Percentiles rank a stretch among this genome's conserved stretches.
phyloP scores from a whole-genome alignment of 2,329 filamentous ascomycete genomes.

The Fusarium protoensiforme region DNA sequence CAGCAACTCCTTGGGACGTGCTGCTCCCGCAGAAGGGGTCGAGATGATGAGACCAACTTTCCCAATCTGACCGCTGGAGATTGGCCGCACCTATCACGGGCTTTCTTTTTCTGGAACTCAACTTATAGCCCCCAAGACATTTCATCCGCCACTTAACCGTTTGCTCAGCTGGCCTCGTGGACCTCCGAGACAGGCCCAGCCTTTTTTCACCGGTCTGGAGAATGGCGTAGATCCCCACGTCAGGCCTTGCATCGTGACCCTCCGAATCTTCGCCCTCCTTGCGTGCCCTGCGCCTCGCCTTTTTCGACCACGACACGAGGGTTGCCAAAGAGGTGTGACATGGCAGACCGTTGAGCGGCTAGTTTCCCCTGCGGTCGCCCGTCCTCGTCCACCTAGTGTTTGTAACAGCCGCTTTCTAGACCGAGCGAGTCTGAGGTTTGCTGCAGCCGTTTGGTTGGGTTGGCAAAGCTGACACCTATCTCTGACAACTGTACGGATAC shows the following conservation, averaged over 20 bases:
- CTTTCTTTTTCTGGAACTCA: neutral
- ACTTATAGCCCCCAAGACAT: conserved; percentile 2
- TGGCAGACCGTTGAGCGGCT: neutral
- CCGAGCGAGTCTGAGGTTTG: neutral
- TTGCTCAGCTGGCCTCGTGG: conserved; percentile 32
- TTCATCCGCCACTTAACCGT: conserved; percentile 13
- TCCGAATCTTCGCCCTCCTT: conserved; percentile 8
- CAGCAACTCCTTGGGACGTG: neutral
- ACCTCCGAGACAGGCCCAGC: conserved; percentile 28
- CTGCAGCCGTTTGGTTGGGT: neutral
- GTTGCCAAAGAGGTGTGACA: conserved; percentile 16
- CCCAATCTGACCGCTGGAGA: conserved; percentile 23
- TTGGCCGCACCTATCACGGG: conserved; percentile 30
- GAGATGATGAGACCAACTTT: conserved; percentile 19
- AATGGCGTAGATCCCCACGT: conserved; percentile 35
- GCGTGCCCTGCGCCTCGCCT: conserved; percentile 26
- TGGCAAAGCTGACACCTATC: neutral
- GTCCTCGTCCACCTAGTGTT: conserved; percentile 4
- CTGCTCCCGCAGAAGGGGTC: conserved; percentile 11
- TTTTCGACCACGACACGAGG: conserved; percentile 21
- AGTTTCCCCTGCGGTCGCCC: conserved; percentile 7
- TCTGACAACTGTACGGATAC: neutral
- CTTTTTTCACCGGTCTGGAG: conserved; percentile 41
- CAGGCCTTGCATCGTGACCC: conserved; percentile 29
- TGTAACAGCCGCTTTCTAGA: conserved; percentile 1